phyloP scores from a whole-genome alignment of 2,329 filamentous ascomycete species.

The Colletotrichum siamense region DNA sequence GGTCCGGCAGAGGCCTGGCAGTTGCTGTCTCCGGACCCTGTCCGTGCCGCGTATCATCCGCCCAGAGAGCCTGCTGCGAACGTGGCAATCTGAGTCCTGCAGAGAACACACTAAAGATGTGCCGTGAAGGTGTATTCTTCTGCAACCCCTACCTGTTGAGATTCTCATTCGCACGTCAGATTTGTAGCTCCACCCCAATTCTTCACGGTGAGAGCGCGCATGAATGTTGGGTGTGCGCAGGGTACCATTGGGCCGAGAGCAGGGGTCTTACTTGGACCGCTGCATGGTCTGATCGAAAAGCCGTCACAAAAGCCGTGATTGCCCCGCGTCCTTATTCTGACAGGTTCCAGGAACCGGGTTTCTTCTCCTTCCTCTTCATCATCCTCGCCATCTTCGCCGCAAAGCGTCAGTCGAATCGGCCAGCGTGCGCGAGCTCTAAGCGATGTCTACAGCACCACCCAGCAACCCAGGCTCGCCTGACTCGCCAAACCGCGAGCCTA shows the following conservation, averaged over 20 bases:
- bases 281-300: not conserved
- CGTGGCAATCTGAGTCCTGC: not conserved
- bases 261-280: not conserved
- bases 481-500: not conserved
- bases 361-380: not conserved
- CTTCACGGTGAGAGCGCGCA: not conserved
- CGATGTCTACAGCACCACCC: not conserved
- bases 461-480: not conserved
- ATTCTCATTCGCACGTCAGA: not conserved
- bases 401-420: not conserved
- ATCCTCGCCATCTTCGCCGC: not conserved
- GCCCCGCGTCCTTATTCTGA: not conserved
- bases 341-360: not conserved
- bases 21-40: not conserved
- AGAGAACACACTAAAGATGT: not conserved
- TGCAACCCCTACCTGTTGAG: not conserved
- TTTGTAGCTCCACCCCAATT: not conserved
- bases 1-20: not conserved
- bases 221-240: not conserved
- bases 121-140: not conserved
- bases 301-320: not conserved
- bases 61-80: not conserved
- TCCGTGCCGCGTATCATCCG: not conserved
- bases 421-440: not conserved
- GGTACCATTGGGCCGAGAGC: not conserved